Base-by-base conservation (phyloP, 441 rosid species). In the Manihot esculenta region DNA sequence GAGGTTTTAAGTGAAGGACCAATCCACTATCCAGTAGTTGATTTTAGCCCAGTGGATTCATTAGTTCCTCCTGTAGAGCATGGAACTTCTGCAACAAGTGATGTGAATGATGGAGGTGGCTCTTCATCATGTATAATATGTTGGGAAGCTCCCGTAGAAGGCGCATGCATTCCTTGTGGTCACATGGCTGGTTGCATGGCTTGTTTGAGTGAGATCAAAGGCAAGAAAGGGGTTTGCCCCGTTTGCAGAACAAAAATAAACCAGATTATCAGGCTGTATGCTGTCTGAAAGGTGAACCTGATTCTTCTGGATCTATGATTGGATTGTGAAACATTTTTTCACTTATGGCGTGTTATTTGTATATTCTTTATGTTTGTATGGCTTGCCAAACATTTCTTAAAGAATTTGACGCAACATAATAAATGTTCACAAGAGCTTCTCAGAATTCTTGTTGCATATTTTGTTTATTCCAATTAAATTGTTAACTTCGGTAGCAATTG, bases 171-270 rank as follows among this genome's bases (percentile, higher is more conserved):
- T 33, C 93, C 90, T 6, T 88, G 93, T 0, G 93, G 93, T 73
- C 93, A 88, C 78, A 88, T 88, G 93, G 88, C 86, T 4, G 89
- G 90, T 50, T 88, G 90, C 77, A 85, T 86, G 87, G 66, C 82
- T 48, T 88, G 90, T 78, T 66, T 88, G 77, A 80, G 54, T 7
- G 83, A 86, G 73, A 81, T 88, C 69, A 79, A 81, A 59, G 74
- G 79, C 69, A 83, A 81, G 78, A 86, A 86, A 45, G 83, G 87
- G n/a, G 59, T 53, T 33, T 88, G 89, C 77, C 93, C 93, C 0
- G 79, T 88, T 57, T 86, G 90, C 77, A 76, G 89, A 42, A 41
- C 82, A 69, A 77, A 77, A 64, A 79, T 85, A 38, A 63, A 73
- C 53, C 82, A 82, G 72, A 82, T 86, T 53, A 44, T 85, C 64